These are phyloP conservation scores for Hypoxylon intermedium DNA, from an alignment of 495 filamentous ascomycete genomes.

Conservation along the genomic window DNA sequence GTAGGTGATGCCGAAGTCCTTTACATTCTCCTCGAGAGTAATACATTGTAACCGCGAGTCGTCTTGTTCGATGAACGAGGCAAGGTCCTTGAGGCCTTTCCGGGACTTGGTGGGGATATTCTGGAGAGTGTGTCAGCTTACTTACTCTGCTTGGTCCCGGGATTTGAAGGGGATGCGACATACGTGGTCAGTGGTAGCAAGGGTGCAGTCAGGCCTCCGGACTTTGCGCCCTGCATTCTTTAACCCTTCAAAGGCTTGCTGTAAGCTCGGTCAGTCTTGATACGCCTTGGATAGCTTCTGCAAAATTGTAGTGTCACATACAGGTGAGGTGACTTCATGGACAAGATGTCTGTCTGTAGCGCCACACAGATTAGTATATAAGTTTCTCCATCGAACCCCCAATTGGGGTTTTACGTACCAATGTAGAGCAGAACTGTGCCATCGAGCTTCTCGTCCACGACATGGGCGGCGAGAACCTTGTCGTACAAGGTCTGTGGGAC, in stretches of 20 bases:
- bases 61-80: constrained; percentile 86
- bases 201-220: constrained; percentile 91
- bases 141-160: no score
- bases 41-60: constrained; percentile 93
- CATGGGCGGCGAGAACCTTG: constrained; percentile 93
- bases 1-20: constrained; percentile 94
- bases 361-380: constrained; percentile 18
- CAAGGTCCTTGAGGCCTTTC: constrained; percentile 87
- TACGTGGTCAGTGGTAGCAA: constrained; percentile 97
- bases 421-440: constrained; percentile 94
- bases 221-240: constrained; percentile 85
- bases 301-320: constrained; percentile 46
- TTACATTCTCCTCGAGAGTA: constrained; percentile 96
- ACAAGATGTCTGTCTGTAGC: constrained; percentile 85
- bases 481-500: constrained; percentile 92
- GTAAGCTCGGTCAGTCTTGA: constrained; percentile 11
- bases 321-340: constrained; percentile 96
- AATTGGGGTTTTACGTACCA: constrained; percentile 57
- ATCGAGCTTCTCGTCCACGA: constrained; percentile 91
- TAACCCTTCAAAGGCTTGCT: constrained; percentile 97
- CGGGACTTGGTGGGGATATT: constrained; percentile 90
- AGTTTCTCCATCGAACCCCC: not conserved
- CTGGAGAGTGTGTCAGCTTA: constrained; percentile 50
- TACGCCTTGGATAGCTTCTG: not conserved
- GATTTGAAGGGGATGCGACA: no score